Conservation (phyloP, 1,284 basidiomycete genomes). For the Chondrostereum purpureum region DNA sequence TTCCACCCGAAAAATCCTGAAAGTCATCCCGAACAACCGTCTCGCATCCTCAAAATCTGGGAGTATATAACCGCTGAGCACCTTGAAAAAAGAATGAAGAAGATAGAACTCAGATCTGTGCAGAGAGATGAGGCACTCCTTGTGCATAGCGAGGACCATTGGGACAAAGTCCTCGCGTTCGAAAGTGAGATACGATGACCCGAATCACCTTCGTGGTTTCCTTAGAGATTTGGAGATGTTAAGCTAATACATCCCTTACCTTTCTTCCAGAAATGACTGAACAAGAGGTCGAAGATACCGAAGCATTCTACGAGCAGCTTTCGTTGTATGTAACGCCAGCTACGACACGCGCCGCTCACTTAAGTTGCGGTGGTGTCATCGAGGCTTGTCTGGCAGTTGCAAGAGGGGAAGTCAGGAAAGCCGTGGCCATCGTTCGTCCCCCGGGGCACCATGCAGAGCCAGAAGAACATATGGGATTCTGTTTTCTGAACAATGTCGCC, state of each 20-base stretch:
- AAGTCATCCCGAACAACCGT: slow-evolving; percentile 85
- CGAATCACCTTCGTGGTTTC: slow-evolving; percentile 7
- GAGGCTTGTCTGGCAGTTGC: slow-evolving; percentile 88
- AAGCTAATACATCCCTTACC: too few relatives aligned
- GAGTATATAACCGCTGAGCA: slow-evolving; percentile 53
- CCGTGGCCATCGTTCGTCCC: slow-evolving; percentile 93
- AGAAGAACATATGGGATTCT: slow-evolving; percentile 97
- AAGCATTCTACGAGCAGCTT: slow-evolving; percentile 78
- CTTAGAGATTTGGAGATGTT: too few relatives aligned
- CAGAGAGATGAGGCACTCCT: slow-evolving; percentile 75
- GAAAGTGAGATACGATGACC: slow-evolving; percentile 53
- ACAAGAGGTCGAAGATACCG: slow-evolving; percentile 68
- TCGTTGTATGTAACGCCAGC: slow-evolving; percentile 89
- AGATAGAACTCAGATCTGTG: slow-evolving; percentile 71
- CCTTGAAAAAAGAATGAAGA: slow-evolving; percentile 72
- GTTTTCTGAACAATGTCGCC: slow-evolving; percentile 98
- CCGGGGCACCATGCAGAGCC: slow-evolving; percentile 99
- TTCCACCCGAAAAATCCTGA: slow-evolving; percentile 32
- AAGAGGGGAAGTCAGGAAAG: slow-evolving; percentile 73
- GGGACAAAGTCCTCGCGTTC: slow-evolving; percentile 82
- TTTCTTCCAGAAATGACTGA: slow-evolving; percentile 59
- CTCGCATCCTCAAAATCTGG: slow-evolving; percentile 78
- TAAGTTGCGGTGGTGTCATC: slow-evolving; percentile 94
- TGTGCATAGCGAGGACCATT: slow-evolving; percentile 86
- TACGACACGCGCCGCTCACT: slow-evolving; percentile 78